phyloP scores from a whole-genome alignment of 306 rosid species.

The Alnus glutinosa region DNA sequence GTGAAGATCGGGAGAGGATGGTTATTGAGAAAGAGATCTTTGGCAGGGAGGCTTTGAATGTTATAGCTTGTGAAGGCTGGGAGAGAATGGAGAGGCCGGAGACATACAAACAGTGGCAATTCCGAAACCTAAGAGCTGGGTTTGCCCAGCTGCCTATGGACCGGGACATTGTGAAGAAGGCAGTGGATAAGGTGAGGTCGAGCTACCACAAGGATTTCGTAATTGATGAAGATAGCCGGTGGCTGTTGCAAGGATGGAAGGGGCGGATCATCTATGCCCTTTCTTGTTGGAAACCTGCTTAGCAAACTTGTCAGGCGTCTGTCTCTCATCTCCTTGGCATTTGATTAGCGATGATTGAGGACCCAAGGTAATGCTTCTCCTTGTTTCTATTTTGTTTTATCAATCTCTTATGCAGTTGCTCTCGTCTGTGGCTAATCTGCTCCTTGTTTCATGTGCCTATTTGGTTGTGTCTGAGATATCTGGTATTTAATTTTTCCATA shows the following conservation, averaged over 20 bases:
- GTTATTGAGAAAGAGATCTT: constrained; percentile 80
- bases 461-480: not conserved
- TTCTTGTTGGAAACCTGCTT: constrained; percentile 80
- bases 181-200: constrained; percentile 51
- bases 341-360: constrained; percentile 12
- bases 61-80: constrained; percentile 92
- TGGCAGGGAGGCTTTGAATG: constrained; percentile 91
- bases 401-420: constrained; percentile 1
- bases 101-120: constrained; percentile 94
- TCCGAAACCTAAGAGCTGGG: constrained; percentile 79
- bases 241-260: constrained; percentile 98
- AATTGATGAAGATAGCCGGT: constrained; percentile 76
- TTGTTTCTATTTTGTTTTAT: not conserved
- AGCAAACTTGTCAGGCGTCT: constrained; percentile 20
- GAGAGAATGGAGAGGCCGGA: constrained; percentile 98
- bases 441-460: not conserved
- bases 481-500: constrained; percentile 13
- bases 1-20: constrained; percentile 84
- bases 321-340: constrained; percentile 13
- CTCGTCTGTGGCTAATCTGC: not conserved
- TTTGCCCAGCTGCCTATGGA: constrained; percentile 54
- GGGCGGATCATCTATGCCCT: constrained; percentile 79
- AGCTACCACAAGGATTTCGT: constrained; percentile 81
- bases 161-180: constrained; percentile 42
- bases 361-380: not conserved